Base-by-base conservation (phyloP, 2,329 filamentous ascomycete species). In the Aspergillus versicolor region DNA sequence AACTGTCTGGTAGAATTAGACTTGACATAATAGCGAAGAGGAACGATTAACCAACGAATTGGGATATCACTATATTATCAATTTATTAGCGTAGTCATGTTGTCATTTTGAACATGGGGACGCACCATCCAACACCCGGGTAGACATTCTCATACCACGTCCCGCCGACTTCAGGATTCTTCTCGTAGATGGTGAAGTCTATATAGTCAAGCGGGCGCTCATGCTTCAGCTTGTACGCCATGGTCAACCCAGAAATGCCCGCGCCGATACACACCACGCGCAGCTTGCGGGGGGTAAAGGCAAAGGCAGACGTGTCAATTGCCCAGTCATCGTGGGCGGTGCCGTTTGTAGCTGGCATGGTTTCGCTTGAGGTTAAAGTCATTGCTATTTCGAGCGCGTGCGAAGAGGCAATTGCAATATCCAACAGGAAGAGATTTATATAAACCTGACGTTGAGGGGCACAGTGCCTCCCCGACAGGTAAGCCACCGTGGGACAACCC, bases 201-300 rank as follows among this genome's bases (percentile, higher is more conserved):
- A 47, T 32, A 24, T 32, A 42, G 5, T 42, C 38, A 8, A 51
- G 48, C 38, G 48, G 48, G 15, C 48, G 48, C 17, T 51, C 48
- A 9, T 51, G 38, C 12, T 75, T 70, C 40, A 77, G 60, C 57
- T 75, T 75, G 60, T 77, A 69, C 1, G 75, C 73, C n/a, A 78
- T 56, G 17, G 64, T 71, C 61, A 78, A 65, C 0, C 73, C 76
- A 4, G 70, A 71, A 27, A 62, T 63, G 8, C 67, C 68, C 2
- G 66, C 65, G 5, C 67, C 68, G 21, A 70, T 63, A 19, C 66
- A 70, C 5, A 64, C 59, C 2, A 65, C 59, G n/a, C 61, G 57
- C 11, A 65, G 46, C 47, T 54, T 64, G 19, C 59, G 58, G 3
- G 62, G 58, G 1, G 58, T 57, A 37, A 63, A 63, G 5, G 56